These are phyloP conservation scores for Emericellopsis atlantica DNA, from an alignment of 2,329 filamentous ascomycete genomes.

Conservation along the genomic window DNA sequence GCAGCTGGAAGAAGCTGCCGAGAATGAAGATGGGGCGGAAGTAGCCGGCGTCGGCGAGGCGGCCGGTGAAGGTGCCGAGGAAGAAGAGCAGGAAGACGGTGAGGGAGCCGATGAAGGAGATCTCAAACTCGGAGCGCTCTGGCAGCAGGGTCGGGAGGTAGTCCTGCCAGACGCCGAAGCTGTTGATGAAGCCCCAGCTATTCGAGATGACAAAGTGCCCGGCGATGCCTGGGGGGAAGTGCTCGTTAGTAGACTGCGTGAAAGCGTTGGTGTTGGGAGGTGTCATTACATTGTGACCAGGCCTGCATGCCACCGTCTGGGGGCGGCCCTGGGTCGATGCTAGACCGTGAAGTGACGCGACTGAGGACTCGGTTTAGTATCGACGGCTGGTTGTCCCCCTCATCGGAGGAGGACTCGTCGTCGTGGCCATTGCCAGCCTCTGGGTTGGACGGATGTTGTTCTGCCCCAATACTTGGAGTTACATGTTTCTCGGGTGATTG, in stretches of 20 bases:
- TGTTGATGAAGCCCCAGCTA: constrained; percentile 36
- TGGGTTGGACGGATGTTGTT: too few species aligned
- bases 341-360: constrained; percentile 24
- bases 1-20: constrained; percentile 26
- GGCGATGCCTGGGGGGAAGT: background rate
- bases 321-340: constrained; percentile 29
- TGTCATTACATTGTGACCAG: constrained; percentile 26
- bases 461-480: too few species aligned
- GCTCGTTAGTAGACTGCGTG: too few species aligned
- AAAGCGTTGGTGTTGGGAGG: background rate
- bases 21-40: constrained; percentile 27
- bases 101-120: constrained; percentile 44
- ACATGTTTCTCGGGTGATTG: too few species aligned
- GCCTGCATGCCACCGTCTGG: constrained; percentile 36
- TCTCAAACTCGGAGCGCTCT: constrained; percentile 17
- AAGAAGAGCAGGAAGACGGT: constrained; percentile 44
- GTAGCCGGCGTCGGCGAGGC: constrained; percentile 39
- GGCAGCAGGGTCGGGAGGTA: constrained; percentile 32
- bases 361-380: constrained; percentile 25
- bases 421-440: constrained; percentile 2
- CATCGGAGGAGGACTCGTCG: background rate
- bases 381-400: constrained; percentile 3
- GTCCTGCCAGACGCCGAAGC: constrained; percentile 42
- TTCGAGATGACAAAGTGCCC: constrained; percentile 2
- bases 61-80: constrained; percentile 38